phyloP scores from a whole-genome alignment of 257 asterid genomes.

The Leonotis leonurus region DNA sequence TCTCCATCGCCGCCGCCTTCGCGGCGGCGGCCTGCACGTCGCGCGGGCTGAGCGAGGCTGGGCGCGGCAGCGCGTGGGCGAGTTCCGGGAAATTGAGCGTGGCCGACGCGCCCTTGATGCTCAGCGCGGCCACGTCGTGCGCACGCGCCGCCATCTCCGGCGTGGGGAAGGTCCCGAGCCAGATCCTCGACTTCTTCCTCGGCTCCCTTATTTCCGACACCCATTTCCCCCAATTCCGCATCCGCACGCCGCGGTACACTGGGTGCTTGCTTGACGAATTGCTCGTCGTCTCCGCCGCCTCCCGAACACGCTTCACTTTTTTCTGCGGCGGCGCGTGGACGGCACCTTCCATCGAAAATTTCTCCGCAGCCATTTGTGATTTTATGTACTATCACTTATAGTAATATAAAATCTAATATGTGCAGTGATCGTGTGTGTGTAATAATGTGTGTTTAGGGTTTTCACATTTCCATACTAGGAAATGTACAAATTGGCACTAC shows the following conservation, averaged over 20 bases:
- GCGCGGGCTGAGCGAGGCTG: constrained; percentile 55
- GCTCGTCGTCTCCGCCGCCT: not conserved
- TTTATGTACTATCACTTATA: not conserved
- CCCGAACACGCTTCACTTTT: constrained; percentile 42
- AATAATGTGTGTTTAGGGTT: constrained; percentile 1
- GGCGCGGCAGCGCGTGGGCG: constrained; percentile 49
- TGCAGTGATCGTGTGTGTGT: not conserved
- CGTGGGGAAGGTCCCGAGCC: constrained; percentile 75
- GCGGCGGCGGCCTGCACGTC: constrained; percentile 83
- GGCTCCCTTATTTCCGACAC: constrained; percentile 87
- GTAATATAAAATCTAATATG: not conserved
- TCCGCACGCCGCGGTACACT: constrained; percentile 68
- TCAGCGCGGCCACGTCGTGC: constrained; percentile 77
- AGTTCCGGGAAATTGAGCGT: constrained; percentile 67
- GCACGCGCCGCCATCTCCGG: constrained; percentile 97
- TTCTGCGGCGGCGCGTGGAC: constrained; percentile 14
- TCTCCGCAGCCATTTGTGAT: too few species aligned
- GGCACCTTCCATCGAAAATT: too few species aligned
- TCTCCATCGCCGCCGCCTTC: constrained; percentile 80
- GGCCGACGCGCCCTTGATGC: constrained; percentile 69
- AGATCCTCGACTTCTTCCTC: constrained; percentile 72
- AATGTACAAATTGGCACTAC: constrained; percentile 10
- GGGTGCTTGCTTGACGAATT: constrained; percentile 52
- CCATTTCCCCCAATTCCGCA: constrained; percentile 95
- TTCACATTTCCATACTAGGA: constrained; percentile 17